Percentiles rank a stretch among this genome's conserved stretches.
Conservation (phyloP, 208 protist genomes). For the Kentomonas sorsogonicus region DNA sequence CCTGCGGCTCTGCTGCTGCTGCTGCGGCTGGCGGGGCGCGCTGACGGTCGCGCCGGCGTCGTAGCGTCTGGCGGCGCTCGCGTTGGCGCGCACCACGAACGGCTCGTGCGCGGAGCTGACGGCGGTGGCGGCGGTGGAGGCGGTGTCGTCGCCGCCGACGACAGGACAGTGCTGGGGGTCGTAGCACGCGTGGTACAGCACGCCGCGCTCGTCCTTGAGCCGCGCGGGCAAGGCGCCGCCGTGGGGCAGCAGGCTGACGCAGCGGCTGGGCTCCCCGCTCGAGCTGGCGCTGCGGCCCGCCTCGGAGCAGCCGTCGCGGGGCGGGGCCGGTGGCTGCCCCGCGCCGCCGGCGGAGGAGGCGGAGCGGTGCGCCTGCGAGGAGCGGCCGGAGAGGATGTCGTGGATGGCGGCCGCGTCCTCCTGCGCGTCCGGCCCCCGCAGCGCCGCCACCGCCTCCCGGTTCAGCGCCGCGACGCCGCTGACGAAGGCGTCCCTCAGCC, state of each 20-base stretch:
- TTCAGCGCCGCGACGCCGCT: conserved; percentile 86
- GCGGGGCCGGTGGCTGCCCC: conserved; percentile 30
- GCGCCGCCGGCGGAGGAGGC: background rate
- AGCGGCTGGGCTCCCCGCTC: background rate
- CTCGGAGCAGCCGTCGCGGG: conserved; percentile 22
- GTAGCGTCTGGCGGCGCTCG: conserved; percentile 11
- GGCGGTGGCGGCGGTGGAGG: conserved; percentile 2
- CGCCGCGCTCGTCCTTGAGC: conserved; percentile 23
- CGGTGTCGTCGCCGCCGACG: background rate
- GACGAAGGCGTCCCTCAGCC: conserved; percentile 76
- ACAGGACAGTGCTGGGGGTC: conserved; percentile 34
- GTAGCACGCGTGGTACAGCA: conserved; percentile 72
- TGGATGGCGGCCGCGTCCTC: conserved; percentile 41
- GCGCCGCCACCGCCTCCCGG: conserved; percentile 85
- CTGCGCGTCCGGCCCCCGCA: conserved; percentile 34
- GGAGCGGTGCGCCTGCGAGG: background rate
- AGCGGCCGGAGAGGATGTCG: conserved; percentile 34
- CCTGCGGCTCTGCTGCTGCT: conserved; percentile 14
- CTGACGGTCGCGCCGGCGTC: conserved; percentile 8
- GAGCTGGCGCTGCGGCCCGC: background rate
- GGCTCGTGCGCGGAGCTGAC: conserved; percentile 18
- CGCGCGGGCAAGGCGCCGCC: conserved; percentile 41
- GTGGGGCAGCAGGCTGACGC: conserved; percentile 2
- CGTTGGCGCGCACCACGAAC: conserved; percentile 66
- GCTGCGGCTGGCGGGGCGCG: conserved; percentile 7